A percentile compares a stretch with the other conserved stretches of the same genome.
phyloP scores from a whole-genome alignment of 1,139 yeast genomes.

The Kodamaea plutei region DNA sequence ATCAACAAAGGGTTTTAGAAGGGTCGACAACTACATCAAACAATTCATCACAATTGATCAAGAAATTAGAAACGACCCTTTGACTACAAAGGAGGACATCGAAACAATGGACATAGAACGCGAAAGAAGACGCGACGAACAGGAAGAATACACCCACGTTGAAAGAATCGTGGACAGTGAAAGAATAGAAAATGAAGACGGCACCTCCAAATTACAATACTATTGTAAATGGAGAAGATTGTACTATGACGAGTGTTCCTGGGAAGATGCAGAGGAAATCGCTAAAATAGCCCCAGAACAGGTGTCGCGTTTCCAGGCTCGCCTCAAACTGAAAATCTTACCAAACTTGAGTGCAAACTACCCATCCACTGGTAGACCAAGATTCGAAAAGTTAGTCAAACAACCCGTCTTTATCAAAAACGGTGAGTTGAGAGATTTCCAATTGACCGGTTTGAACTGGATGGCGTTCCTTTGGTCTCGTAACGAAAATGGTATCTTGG shows the following conservation, averaged over 20 bases:
- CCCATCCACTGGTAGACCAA: constrained; percentile 69
- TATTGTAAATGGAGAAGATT: constrained; percentile 91
- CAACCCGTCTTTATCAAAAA: constrained; percentile 91
- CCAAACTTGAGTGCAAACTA: constrained; percentile 81
- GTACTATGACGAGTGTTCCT: constrained; percentile 92
- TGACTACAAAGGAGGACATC: constrained; percentile 81
- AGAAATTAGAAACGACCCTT: constrained; percentile 72
- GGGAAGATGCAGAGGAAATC: constrained; percentile 92
- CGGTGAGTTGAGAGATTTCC: constrained; percentile 94
- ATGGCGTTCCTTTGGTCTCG: constrained; percentile 99
- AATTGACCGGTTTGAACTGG: constrained; percentile 97
- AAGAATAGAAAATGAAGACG: constrained; percentile 58
- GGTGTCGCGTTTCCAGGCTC: constrained; percentile 76
- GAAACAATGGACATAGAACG: constrained; percentile 91
- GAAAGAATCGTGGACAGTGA: constrained; percentile 90
- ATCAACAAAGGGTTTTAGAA: constrained; percentile 68
- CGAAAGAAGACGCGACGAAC: constrained; percentile 79
- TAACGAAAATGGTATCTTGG: constrained; percentile 94
- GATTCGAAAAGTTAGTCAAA: constrained; percentile 76
- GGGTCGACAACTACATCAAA: constrained; percentile 85
- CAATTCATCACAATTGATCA: constrained; percentile 70
- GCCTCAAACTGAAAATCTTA: constrained; percentile 77
- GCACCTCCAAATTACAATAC: constrained; percentile 68
- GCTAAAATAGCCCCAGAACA: constrained; percentile 81
- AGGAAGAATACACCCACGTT: constrained; percentile 76